Evolutionary conservation across 139 green algal species (phyloP).

Genomic region (Asterochloris erici): DNA sequence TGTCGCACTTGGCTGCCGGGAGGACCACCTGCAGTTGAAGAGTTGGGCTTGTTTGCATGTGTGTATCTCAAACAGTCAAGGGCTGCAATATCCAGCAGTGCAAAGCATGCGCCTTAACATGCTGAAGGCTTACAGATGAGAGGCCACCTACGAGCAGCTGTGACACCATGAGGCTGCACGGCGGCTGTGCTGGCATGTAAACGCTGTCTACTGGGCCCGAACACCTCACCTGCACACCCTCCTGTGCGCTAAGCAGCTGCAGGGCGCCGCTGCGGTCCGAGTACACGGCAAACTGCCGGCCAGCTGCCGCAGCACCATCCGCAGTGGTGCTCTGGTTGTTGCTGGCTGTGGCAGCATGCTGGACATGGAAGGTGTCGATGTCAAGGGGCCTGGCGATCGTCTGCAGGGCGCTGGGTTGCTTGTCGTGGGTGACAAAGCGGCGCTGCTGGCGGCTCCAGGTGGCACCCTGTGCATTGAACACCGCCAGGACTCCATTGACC

Average conservation of each 20-base stretch:
- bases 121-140: no score
- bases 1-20: slow-evolving; percentile 20
- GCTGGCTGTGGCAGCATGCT: not conserved
- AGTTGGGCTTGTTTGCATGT: no score
- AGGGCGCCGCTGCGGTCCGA: slow-evolving; percentile 1
- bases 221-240: slow-evolving; percentile 16
- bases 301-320: not conserved
- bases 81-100: no score
- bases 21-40: slow-evolving; percentile 6
- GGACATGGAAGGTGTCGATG: slow-evolving; percentile 45
- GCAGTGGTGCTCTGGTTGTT: no score
- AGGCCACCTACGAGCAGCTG: no score
- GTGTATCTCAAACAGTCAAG: no score
- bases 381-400: slow-evolving; percentile 41
- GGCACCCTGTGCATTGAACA: slow-evolving; percentile 88
- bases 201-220: no score
- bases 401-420: slow-evolving; percentile 17
- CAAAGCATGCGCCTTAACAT: no score
- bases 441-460: slow-evolving; percentile 72
- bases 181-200: no score
- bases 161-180: no score
- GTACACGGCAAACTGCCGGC: slow-evolving; percentile 23
- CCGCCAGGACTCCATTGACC: slow-evolving; percentile 63
- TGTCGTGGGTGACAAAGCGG: slow-evolving; percentile 67
- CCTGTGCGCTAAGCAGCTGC: not conserved